phyloP scores from a whole-genome alignment of 768 basidiomycete species.

The Xanthoconium purpureum region DNA sequence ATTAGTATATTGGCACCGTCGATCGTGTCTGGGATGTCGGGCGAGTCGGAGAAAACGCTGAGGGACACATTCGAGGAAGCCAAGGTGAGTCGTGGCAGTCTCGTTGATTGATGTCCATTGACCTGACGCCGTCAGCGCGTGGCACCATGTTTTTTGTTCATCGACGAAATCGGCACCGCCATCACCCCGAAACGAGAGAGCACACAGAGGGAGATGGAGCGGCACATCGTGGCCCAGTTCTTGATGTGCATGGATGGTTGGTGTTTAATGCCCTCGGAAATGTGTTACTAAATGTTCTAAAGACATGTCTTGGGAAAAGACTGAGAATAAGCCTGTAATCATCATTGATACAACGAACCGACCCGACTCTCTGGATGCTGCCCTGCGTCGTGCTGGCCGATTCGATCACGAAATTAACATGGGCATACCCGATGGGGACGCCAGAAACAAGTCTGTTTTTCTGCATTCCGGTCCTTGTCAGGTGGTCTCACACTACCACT shows the following conservation, averaged over 20 bases:
- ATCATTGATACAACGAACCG: slow-evolving; percentile 42
- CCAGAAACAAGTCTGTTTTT: slow-evolving; percentile 52
- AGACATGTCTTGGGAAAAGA: slow-evolving; percentile 90
- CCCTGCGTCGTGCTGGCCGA: slow-evolving; percentile 86
- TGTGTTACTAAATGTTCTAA: slow-evolving; percentile 40
- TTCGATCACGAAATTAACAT: slow-evolving; percentile 98
- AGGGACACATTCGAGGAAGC: slow-evolving; percentile 97
- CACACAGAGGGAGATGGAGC: slow-evolving; percentile 97
- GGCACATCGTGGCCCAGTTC: slow-evolving; percentile 95
- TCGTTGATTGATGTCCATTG: background rate
- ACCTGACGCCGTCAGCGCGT: slow-evolving; percentile 53
- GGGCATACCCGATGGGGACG: slow-evolving; percentile 92
- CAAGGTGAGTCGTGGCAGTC: slow-evolving; percentile 49
- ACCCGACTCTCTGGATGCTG: slow-evolving; percentile 95
- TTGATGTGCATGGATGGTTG: slow-evolving; percentile 98
- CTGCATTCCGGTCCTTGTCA: background rate
- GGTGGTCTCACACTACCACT: too few relatives aligned
- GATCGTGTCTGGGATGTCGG: slow-evolving; percentile 78
- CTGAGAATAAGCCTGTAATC: slow-evolving; percentile 86
- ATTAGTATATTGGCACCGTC: slow-evolving; percentile 67
- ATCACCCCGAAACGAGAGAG: slow-evolving; percentile 98
- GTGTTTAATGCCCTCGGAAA: slow-evolving; percentile 18
- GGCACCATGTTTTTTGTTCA: slow-evolving; percentile 91
- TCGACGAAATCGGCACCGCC: slow-evolving; percentile 97
- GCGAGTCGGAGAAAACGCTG: slow-evolving; percentile 95